phyloP scores from a whole-genome alignment of 495 filamentous ascomycete genomes.

The Symbiotaphrina buchneri region DNA sequence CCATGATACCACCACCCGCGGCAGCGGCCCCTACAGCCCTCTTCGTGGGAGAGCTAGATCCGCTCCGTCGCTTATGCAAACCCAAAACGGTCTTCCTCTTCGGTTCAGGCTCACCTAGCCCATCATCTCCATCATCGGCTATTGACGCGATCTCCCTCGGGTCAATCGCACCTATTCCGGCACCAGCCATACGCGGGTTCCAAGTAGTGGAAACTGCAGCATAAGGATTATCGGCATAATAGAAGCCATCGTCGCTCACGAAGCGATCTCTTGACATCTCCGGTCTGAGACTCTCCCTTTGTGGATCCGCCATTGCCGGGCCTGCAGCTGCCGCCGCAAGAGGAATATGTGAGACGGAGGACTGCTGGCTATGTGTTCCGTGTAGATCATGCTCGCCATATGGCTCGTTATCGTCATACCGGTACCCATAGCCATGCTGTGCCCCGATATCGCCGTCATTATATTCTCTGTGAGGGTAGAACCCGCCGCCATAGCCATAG shows the following conservation, averaged over 20 bases:
- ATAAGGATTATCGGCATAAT: constrained; percentile 26
- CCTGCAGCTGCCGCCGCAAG: too few relatives aligned
- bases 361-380: too few relatives aligned
- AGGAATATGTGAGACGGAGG: too few relatives aligned
- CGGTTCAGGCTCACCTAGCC: constrained; percentile 23
- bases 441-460: too few relatives aligned
- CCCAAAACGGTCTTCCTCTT: constrained; percentile 27
- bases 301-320: too few relatives aligned
- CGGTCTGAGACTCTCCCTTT: too few relatives aligned
- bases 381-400: background rate
- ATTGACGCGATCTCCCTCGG: constrained; percentile 55
- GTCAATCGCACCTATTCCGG: constrained; percentile 29
- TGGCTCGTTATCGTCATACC: background rate
- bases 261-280: too few relatives aligned
- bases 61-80: constrained; percentile 14
- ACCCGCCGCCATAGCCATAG: too few relatives aligned
- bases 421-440: background rate
- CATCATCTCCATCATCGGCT: constrained; percentile 84
- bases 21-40: constrained; percentile 25
- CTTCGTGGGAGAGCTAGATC: background rate
- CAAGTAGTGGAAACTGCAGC: constrained; percentile 34
- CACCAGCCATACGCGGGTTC: constrained; percentile 22
- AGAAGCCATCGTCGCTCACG: background rate
- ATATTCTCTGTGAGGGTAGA: too few relatives aligned
- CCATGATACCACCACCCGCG: constrained; percentile 21